Evolutionary conservation across 129 eudicot genomes (phyloP).

Genomic region (Artemisia argyi): DNA sequence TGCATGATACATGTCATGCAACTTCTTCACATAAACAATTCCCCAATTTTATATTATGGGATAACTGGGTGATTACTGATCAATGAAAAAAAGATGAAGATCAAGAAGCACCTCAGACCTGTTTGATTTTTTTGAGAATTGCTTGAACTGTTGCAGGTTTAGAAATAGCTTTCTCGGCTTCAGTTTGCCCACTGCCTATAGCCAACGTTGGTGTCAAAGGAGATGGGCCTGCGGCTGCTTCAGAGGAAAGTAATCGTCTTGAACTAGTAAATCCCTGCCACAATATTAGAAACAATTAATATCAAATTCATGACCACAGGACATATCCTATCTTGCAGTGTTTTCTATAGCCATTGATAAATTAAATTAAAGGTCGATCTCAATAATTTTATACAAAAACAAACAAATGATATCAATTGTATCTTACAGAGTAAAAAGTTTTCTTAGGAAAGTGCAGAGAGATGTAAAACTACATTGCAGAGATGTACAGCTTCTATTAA

Average conservation of each 20-base stretch:
- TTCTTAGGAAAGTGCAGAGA: too few species aligned
- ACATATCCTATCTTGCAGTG: too few species aligned
- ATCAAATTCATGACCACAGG: not conserved
- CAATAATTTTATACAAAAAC: too few species aligned
- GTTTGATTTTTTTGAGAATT: constrained; percentile 74
- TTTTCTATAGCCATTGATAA: too few species aligned
- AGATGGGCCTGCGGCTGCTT: constrained; percentile 71
- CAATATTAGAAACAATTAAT: constrained; percentile 18
- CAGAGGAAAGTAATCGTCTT: constrained; percentile 72
- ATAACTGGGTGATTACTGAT: constrained; percentile 1
- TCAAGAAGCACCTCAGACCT: constrained; percentile 39
- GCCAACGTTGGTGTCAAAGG: constrained; percentile 73
- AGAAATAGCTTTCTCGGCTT: constrained; percentile 59
- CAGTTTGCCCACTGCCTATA: constrained; percentile 56
- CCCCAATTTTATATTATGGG: not conserved
- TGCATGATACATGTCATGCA: not conserved
- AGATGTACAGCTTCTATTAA: too few species aligned
- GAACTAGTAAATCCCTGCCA: constrained; percentile 76
- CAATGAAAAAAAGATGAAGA: constrained; percentile 11
- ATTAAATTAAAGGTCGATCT: too few species aligned
- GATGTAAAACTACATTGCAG: too few species aligned
- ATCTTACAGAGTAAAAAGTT: too few species aligned
- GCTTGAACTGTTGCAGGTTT: constrained; percentile 87
- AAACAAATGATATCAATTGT: too few species aligned
- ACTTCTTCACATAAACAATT: too few species aligned